These are phyloP conservation scores for Penicillium simplicissimum DNA, from an alignment of 495 filamentous ascomycete species.

Conservation along the genomic window DNA sequence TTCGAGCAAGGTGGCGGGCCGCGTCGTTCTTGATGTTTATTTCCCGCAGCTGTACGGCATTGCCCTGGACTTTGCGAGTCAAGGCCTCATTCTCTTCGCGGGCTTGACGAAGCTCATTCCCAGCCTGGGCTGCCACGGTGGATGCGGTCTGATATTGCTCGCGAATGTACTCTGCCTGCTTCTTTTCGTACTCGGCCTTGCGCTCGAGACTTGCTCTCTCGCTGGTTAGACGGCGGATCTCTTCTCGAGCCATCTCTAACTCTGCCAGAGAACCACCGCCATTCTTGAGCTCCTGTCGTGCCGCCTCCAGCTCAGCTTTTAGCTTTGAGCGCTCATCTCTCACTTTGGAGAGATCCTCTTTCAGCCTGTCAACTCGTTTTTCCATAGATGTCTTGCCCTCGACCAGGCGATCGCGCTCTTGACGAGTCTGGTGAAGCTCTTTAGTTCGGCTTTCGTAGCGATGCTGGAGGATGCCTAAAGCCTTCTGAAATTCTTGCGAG, in stretches of 20 bases:
- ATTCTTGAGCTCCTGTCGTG: conserved; percentile 46
- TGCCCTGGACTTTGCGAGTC: conserved; percentile 50
- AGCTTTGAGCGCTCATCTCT: conserved; percentile 52
- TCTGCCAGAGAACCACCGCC: conserved; percentile 54
- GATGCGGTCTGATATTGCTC: conserved; percentile 66
- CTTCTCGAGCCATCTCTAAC: conserved; percentile 47
- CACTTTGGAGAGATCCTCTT: conserved; percentile 45
- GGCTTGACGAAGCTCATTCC: conserved; percentile 52
- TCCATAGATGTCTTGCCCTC: conserved; percentile 29
- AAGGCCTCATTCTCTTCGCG: conserved; percentile 48
- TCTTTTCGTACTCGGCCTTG: conserved; percentile 52
- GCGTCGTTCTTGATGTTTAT: conserved; percentile 48
- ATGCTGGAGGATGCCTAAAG: conserved; percentile 38
- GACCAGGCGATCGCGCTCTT: conserved; percentile 34
- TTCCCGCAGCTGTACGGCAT: conserved; percentile 52
- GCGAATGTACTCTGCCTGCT: conserved; percentile 59
- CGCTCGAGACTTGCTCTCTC: conserved; percentile 47
- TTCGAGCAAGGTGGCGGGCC: conserved; percentile 34
- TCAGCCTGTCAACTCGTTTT: conserved; percentile 40
- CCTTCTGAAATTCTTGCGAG: conserved; percentile 30
- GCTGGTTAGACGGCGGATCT: conserved; percentile 42
- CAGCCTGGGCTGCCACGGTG: conserved; percentile 50
- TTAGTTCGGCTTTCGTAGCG: conserved; percentile 46
- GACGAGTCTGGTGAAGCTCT: conserved; percentile 39
- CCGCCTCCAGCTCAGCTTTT: conserved; percentile 49